Conservation (phyloP, 2,329 filamentous ascomycete species). For the Aureobasidium pullulans region DNA sequence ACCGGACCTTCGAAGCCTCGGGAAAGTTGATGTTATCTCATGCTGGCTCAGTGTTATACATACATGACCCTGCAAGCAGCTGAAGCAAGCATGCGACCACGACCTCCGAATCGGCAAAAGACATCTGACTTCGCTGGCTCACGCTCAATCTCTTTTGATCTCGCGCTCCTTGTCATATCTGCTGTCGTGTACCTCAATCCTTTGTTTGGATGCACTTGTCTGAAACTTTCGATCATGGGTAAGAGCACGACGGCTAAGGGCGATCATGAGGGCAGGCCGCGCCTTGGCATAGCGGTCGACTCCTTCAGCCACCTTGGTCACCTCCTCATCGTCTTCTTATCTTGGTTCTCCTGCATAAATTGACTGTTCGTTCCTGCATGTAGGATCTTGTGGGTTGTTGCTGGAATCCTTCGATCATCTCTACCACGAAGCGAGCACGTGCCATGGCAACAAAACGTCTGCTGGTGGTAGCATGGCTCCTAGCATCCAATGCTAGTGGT, state of each 20-base stretch:
- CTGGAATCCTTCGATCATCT: not conserved
- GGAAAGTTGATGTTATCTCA: not conserved
- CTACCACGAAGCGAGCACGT: not conserved
- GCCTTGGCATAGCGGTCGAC: slow-evolving; percentile 2
- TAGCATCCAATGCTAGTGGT: not conserved
- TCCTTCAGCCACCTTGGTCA: not conserved
- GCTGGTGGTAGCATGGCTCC: not conserved
- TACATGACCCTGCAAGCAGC: not conserved
- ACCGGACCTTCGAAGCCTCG: too few relatives aligned
- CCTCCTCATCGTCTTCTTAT: not conserved
- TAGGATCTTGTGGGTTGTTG: not conserved
- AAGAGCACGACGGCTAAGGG: slow-evolving; percentile 1
- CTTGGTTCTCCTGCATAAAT: not conserved
- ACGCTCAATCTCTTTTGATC: too few relatives aligned
- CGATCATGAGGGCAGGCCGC: slow-evolving; percentile 9
- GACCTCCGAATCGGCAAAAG: not conserved
- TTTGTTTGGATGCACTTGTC: not conserved
- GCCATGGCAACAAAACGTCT: not conserved
- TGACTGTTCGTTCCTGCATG: not conserved
- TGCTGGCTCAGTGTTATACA: not conserved
- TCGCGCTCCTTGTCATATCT: too few relatives aligned
- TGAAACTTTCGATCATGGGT: not conserved
- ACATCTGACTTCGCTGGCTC: too few relatives aligned
- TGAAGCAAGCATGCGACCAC: not conserved
- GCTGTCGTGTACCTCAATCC: too few relatives aligned